phyloP scores from a whole-genome alignment of 2,329 filamentous ascomycete genomes.

The Diplodia intermedia region DNA sequence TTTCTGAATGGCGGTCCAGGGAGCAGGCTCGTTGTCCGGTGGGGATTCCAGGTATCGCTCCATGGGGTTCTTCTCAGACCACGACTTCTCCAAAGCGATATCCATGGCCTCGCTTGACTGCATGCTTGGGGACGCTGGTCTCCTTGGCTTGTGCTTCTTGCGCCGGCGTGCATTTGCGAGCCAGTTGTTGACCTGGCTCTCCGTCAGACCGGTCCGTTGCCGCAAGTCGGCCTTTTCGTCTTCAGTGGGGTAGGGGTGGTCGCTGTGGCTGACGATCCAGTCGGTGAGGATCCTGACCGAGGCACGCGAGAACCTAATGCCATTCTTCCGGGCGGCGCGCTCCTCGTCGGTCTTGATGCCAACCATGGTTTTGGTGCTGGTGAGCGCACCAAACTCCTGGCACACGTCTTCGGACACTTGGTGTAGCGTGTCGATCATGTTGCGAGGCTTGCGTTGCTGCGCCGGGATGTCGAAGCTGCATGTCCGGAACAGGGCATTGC shows the following conservation, averaged over 20 bases:
- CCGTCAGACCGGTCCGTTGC: conserved; percentile 78
- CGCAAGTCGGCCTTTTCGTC: conserved; percentile 84
- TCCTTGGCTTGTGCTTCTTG: conserved; percentile 74
- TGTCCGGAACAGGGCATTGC: conserved; percentile 56
- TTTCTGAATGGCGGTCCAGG: conserved; percentile 67
- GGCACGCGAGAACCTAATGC: conserved; percentile 78
- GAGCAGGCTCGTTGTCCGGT: conserved; percentile 72
- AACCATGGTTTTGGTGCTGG: conserved; percentile 44
- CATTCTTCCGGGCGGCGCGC: conserved; percentile 63
- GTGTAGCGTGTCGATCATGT: conserved; percentile 56
- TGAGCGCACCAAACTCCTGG: conserved; percentile 44
- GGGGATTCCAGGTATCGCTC: conserved; percentile 74
- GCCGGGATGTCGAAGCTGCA: conserved; percentile 54
- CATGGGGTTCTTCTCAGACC: conserved; percentile 66
- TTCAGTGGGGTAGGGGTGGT: conserved; percentile 87
- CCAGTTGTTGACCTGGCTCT: conserved; percentile 89
- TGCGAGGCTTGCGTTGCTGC: conserved; percentile 43
- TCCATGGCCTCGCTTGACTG: conserved; percentile 69
- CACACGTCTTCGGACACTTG: conserved; percentile 51
- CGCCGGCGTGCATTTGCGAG: conserved; percentile 86
- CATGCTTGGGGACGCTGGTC: conserved; percentile 73
- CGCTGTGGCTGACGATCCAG: conserved; percentile 80
- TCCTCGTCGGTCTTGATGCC: conserved; percentile 45
- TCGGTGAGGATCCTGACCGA: conserved; percentile 81
- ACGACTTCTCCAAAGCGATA: conserved; percentile 71